Conservation (phyloP, 768 basidiomycete species). For the Tremella mesenterica region DNA sequence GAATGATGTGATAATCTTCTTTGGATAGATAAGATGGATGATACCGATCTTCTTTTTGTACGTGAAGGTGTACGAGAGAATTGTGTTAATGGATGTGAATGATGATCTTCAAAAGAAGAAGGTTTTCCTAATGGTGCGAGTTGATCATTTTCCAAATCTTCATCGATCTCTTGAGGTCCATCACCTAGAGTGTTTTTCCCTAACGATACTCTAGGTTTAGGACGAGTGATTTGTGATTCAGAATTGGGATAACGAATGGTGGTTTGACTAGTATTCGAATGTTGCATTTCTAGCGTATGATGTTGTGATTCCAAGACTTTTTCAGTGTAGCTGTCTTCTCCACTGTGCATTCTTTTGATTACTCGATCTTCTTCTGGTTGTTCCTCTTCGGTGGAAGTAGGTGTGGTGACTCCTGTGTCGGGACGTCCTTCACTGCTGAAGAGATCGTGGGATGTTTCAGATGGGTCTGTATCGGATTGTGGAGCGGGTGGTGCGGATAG, state of each 20-base stretch:
- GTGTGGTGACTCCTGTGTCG: conserved; percentile 29
- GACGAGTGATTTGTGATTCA: no score
- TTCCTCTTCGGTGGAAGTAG: conserved; percentile 40
- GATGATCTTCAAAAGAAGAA: conserved; percentile 27
- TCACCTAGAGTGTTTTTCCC: no score
- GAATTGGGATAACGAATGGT: conserved; percentile 35
- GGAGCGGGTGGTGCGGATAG: neutral
- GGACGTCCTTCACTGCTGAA: conserved; percentile 21
- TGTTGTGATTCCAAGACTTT: no score
- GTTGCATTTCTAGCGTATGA: conserved; percentile 33
- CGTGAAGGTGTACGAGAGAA: conserved; percentile 76
- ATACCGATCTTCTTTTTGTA: conserved; percentile 91
- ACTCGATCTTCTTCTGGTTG: conserved; percentile 7
- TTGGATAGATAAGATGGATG: conserved; percentile 57
- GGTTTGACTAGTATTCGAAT: conserved; percentile 40
- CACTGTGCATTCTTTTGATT: conserved; percentile 14
- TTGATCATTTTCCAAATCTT: conserved; percentile 14
- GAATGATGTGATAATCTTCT: conserved; percentile 33
- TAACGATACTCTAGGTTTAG: no score
- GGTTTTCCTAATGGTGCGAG: conserved; percentile 7
- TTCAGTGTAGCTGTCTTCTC: conserved; percentile 25
- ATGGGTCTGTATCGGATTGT: conserved; percentile 10
- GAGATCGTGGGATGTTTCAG: conserved; percentile 2
- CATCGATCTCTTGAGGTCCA: conserved; percentile 37
- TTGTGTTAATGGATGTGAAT: conserved; percentile 51